Evolutionary conservation across 352 stramenopile genomes (phyloP), one percentile per base, ranked within the genome.

Genomic region (Pythium periplocum): DNA sequence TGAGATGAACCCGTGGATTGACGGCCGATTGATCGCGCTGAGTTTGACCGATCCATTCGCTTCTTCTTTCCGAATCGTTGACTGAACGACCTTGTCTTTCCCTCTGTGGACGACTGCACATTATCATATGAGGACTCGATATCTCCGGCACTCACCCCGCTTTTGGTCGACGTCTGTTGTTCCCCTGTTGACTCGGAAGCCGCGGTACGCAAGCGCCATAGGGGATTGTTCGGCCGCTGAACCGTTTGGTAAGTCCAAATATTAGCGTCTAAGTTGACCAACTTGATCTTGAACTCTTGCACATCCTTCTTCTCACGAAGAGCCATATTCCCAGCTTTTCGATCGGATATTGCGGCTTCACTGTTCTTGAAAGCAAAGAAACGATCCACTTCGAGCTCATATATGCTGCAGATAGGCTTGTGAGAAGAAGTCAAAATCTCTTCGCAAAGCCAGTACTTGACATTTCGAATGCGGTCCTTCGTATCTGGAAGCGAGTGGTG

Each of bases 261-360:
- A 48, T 86, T 87, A 2, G 77, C 81, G 50, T 91, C 81, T 32
- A 91, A 64, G 51, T 87, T 87, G 3, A 81, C 68, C 17, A 91
- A 45, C 55, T 89, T 84, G 45, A 91, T 75, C 49, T 78, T 74
- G 51, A 86, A 89, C 51, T 91, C 74, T 36, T 76, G 64, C 37
- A 91, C 68, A 35, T 82, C 71, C 5, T 57, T 67, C 51, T 87
- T 87, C 44, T 89, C 75, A 2, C 68, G 69, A 9, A 89, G 53
- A 6, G 73, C 66, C 47, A 75, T 60, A 31, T 83, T 83, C 0
- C 77, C 77, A 30, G 68, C 68, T 17, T 68, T 66, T 5, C 75
- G 44, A 48, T 86, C 75, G 8, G 62, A 59, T 2, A 70, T 47
- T 17, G 70, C 63, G 36, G 76, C 74, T 63, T 87, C 75, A 1